Conservation (phyloP, 106 monocot genomes). For the Dioscorea alata region DNA sequence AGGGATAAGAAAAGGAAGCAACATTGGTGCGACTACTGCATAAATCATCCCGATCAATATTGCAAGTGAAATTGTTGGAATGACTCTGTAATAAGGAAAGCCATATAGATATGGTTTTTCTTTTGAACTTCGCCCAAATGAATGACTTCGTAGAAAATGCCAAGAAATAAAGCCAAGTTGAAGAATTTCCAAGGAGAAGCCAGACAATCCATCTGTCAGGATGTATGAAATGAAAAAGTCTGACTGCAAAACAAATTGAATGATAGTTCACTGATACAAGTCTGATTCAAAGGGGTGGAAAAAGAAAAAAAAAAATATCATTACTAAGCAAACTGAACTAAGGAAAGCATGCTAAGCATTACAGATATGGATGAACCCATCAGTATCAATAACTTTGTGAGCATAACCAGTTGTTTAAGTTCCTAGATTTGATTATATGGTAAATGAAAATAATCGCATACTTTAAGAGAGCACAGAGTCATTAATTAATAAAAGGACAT, state of each 20-base stretch:
- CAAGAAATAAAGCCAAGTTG: constrained; percentile 49
- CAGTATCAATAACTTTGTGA: no score
- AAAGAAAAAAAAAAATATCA: not conserved
- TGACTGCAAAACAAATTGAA: constrained; percentile 38
- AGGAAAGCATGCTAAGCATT: not conserved
- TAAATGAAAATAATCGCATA: no score
- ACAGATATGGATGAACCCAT: not conserved
- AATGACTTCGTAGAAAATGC: constrained; percentile 44
- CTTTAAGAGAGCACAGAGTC: no score
- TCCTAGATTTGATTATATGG: no score
- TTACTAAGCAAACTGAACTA: not conserved
- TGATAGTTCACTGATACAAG: not conserved
- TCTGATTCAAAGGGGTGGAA: not conserved
- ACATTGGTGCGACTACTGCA: constrained; percentile 55
- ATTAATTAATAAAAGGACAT: no score
- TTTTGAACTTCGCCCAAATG: constrained; percentile 18
- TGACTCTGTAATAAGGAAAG: constrained; percentile 61
- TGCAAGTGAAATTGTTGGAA: constrained; percentile 68
- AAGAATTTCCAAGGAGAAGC: constrained; percentile 67
- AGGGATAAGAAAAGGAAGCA: constrained; percentile 68
- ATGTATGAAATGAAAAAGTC: constrained; percentile 83
- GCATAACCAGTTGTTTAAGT: no score
- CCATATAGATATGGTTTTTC: constrained; percentile 51
- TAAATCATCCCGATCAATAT: constrained; percentile 78
- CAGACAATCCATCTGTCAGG: constrained; percentile 66